phyloP scores from a whole-genome alignment of 805 yeast species.

The Grigorovia yakushimaensis region DNA sequence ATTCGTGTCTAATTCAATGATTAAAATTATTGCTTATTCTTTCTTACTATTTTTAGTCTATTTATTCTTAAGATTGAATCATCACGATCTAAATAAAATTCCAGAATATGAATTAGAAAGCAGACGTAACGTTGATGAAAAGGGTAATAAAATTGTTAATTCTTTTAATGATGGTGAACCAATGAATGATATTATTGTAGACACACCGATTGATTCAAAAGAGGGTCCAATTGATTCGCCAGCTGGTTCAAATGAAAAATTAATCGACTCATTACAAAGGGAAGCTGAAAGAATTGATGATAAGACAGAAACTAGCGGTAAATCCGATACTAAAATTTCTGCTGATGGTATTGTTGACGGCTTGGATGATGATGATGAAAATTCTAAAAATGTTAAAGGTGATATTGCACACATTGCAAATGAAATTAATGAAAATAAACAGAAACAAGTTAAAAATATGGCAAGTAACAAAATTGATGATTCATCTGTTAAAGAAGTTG shows the following conservation, averaged over 20 bases:
- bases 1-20: conserved; percentile 39
- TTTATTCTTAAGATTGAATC: conserved; percentile 19
- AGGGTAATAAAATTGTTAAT: background rate
- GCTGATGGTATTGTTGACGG: background rate
- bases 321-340: background rate
- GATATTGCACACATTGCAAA: background rate
- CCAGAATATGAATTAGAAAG: conserved; percentile 22
- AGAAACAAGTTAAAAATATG: background rate
- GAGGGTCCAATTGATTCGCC: background rate
- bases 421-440: background rate
- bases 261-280: background rate
- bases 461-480: background rate
- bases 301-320: background rate
- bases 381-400: background rate
- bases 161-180: background rate
- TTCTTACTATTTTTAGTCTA: conserved; percentile 28
- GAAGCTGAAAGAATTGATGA: background rate
- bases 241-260: background rate
- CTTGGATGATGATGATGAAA: background rate
- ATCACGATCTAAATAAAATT: conserved; percentile 14
- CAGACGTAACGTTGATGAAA: conserved; percentile 4
- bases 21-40: conserved; percentile 34
- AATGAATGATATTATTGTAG: background rate
- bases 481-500: background rate
- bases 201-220: background rate